These are phyloP conservation scores for Vaccinium macrocarpon DNA, from an alignment of 148 eudicot species.

Conservation along the genomic window DNA sequence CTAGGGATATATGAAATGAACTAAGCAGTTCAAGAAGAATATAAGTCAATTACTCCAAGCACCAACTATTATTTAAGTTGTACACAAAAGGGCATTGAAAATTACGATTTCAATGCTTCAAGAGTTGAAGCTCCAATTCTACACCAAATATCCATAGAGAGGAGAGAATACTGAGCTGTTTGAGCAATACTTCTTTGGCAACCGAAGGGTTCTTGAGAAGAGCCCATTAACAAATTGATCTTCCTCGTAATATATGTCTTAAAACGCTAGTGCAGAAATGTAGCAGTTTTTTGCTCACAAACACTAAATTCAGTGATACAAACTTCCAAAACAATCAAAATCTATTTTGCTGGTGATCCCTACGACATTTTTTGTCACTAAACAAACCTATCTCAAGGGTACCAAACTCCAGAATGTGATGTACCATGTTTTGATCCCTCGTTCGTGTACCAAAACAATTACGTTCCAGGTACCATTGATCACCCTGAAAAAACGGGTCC, in stretches of 20 bases:
- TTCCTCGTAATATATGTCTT: not conserved
- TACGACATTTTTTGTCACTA: not conserved
- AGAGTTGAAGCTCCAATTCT: no score
- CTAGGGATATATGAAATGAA: no score
- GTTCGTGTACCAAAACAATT: not conserved
- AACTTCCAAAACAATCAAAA: not conserved
- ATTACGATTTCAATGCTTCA: no score
- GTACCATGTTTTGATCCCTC: not conserved
- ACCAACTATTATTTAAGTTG: no score
- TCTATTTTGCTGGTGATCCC: not conserved
- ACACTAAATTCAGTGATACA: not conserved
- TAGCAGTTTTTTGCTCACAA: not conserved
- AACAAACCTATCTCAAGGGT: not conserved
- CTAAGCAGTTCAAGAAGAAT: no score
- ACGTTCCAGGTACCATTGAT: not conserved
- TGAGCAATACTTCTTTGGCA: no score
- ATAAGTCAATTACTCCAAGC: no score
- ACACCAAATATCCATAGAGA: no score
- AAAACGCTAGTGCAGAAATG: not conserved
- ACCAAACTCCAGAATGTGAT: not conserved
- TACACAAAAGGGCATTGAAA: no score
- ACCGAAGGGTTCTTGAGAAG: no score
- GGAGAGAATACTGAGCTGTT: no score
- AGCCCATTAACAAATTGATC: no score
- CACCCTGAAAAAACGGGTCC: not conserved